Conservation (phyloP, 352 stramenopile genomes). For the Phytophthora lateralis region DNA sequence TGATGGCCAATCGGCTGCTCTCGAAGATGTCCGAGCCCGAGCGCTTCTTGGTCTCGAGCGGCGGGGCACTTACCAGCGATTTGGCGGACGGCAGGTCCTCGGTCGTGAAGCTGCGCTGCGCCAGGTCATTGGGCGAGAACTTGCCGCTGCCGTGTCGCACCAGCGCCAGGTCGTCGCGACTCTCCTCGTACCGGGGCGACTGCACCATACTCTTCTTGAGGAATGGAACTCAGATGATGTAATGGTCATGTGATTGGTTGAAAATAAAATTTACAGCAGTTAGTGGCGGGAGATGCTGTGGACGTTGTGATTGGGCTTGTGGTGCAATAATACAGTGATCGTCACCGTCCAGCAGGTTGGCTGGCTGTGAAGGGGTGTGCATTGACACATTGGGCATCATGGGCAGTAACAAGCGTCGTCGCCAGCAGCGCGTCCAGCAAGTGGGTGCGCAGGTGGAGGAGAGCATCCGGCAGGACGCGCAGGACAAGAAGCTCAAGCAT, state of each 20-base stretch:
- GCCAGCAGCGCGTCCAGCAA: conserved; percentile 68
- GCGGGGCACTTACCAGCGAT: conserved; percentile 42
- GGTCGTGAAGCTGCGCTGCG: conserved; percentile 76
- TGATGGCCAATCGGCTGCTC: conserved; percentile 56
- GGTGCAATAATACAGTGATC: neutral
- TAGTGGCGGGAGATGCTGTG: neutral
- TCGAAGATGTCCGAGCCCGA: conserved; percentile 57
- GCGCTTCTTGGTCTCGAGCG: conserved; percentile 29
- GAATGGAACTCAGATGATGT: conserved; percentile 19
- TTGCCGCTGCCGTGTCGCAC: conserved; percentile 45
- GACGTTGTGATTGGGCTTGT: neutral
- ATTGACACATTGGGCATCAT: conserved; percentile 37
- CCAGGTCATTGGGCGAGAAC: conserved; percentile 45
- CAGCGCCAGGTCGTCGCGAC: conserved; percentile 56
- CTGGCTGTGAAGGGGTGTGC: conserved; percentile 28
- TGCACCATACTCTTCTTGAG: conserved; percentile 6
- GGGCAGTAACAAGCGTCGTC: conserved; percentile 48
- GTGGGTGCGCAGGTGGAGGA: conserved; percentile 78
- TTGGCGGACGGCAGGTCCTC: conserved; percentile 71
- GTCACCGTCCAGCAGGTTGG: neutral
- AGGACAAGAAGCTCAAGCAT: conserved; percentile 83
- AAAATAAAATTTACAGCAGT: neutral
- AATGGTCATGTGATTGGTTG: neutral
- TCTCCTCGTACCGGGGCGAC: conserved; percentile 41
- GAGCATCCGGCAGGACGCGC: conserved; percentile 76